These are phyloP conservation scores for Bertia moriformis DNA, from an alignment of 2,329 filamentous ascomycete species.

Conservation along the genomic window DNA sequence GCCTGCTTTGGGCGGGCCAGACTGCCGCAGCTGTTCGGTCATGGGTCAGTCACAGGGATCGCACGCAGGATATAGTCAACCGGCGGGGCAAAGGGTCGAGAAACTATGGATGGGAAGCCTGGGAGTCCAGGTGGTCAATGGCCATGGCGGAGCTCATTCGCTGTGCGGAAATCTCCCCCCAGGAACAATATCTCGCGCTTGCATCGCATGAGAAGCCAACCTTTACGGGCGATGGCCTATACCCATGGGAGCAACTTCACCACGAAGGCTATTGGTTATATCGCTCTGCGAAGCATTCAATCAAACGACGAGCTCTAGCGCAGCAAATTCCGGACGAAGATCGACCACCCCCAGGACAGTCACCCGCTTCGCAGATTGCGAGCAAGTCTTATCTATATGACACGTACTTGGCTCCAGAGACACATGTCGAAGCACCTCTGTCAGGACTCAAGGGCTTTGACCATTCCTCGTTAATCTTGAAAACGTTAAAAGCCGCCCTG, in stretches of 20 bases:
- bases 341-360: slow-evolving; percentile 34
- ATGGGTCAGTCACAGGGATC: slow-evolving; percentile 66
- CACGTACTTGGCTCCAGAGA: slow-evolving; percentile 42
- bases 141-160: slow-evolving; percentile 28
- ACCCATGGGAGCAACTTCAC: slow-evolving; percentile 42
- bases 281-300: slow-evolving; percentile 33
- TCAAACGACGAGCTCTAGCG: slow-evolving; percentile 31
- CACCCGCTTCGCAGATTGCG: slow-evolving; percentile 35
- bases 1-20: slow-evolving; percentile 66
- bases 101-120: slow-evolving; percentile 88
- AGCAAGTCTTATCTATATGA: slow-evolving; percentile 38
- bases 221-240: slow-evolving; percentile 25
- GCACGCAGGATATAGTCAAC: slow-evolving; percentile 65
- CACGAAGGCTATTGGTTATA: slow-evolving; percentile 49
- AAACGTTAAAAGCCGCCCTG: slow-evolving; percentile 28
- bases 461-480: slow-evolving; percentile 32
- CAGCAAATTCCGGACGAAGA: slow-evolving; percentile 44
- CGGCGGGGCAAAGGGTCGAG: slow-evolving; percentile 69
- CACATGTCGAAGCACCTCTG: slow-evolving; percentile 35
- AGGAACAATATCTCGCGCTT: slow-evolving; percentile 12
- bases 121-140: slow-evolving; percentile 50
- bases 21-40: slow-evolving; percentile 66
- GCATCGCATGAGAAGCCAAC: not conserved
- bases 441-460: slow-evolving; percentile 27
- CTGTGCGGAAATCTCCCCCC: slow-evolving; percentile 13